Percentiles rank a stretch among this genome's conserved stretches.
Conservation (phyloP, 768 basidiomycete genomes). For the Mycena leptocephala region DNA sequence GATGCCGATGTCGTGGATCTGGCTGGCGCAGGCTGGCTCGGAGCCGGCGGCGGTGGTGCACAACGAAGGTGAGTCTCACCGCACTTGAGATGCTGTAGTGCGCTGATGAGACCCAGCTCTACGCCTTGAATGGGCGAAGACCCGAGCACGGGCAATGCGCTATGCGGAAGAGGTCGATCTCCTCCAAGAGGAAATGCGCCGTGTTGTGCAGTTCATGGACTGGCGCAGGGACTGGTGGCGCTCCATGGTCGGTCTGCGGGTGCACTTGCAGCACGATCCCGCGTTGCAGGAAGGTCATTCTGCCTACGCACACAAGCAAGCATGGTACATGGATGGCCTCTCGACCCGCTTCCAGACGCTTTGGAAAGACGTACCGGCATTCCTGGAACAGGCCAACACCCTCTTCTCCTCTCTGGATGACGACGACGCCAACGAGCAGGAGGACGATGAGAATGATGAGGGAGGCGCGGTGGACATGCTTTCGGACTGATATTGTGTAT, state of each 20-base stretch:
- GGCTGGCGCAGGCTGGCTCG: neutral
- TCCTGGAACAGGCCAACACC: neutral
- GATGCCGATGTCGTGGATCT: constrained; percentile 24
- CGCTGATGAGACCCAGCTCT: neutral
- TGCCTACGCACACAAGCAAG: neutral
- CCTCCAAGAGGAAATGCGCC: constrained; percentile 44
- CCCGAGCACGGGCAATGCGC: constrained; percentile 25
- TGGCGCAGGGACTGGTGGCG: constrained; percentile 37
- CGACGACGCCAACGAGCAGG: neutral
- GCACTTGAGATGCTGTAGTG: neutral
- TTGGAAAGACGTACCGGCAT: neutral
- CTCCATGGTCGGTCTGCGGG: neutral
- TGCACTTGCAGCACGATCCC: neutral
- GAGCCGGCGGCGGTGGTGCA: neutral
- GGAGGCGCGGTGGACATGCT: too few relatives aligned
- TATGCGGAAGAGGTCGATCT: constrained; percentile 22
- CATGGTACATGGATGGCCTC: neutral
- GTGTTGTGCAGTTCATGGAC: constrained; percentile 25
- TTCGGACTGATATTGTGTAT: too few relatives aligned
- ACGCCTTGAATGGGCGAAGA: constrained; percentile 35
- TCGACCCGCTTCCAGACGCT: neutral
- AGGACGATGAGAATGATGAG: neutral
- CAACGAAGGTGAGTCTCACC: constrained; percentile 22
- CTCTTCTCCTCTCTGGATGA: neutral
- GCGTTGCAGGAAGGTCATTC: neutral